Conservation (phyloP, 1,284 basidiomycete species). For the Sanghuangporus sanghuang region DNA sequence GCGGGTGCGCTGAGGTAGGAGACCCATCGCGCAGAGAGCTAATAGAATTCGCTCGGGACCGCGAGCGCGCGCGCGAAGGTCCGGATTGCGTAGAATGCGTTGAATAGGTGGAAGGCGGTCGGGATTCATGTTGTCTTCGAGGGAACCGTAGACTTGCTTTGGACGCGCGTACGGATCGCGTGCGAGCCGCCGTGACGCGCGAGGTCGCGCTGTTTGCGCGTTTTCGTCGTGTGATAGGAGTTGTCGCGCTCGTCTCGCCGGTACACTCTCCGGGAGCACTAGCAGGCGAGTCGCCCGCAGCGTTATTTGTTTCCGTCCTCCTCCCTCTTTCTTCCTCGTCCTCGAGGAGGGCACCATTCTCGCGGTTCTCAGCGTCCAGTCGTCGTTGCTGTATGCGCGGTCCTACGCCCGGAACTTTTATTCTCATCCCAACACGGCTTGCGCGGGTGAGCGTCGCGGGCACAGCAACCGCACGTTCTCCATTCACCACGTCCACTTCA, state of each 20-base stretch:
- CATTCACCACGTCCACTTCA: constrained; percentile 23
- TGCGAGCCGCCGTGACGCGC: constrained; percentile 52
- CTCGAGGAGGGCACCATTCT: neutral
- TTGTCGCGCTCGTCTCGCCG: constrained; percentile 9
- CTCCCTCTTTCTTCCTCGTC: neutral
- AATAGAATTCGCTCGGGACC: neutral
- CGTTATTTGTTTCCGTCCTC: neutral
- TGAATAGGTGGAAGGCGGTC: constrained; percentile 13
- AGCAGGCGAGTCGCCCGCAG: neutral
- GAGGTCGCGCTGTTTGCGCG: constrained; percentile 32
- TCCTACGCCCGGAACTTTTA: constrained; percentile 32
- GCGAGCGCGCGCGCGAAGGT: constrained; percentile 5
- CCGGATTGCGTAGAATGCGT: neutral
- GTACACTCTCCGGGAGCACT: constrained; percentile 11
- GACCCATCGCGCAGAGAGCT: neutral
- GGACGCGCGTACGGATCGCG: constrained; percentile 50
- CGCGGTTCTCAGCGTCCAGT: neutral
- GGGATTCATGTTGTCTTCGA: neutral
- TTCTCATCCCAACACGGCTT: constrained; percentile 22
- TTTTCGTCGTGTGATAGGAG: constrained; percentile 22
- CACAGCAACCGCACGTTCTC: constrained; percentile 21
- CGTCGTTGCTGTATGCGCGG: constrained; percentile 23
- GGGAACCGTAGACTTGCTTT: constrained; percentile 55
- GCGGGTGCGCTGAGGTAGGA: neutral
- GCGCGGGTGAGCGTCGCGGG: constrained; percentile 40